Evolutionary conservation across 331 rosid species (phyloP).

Genomic region (Pyrus hybrid): DNA sequence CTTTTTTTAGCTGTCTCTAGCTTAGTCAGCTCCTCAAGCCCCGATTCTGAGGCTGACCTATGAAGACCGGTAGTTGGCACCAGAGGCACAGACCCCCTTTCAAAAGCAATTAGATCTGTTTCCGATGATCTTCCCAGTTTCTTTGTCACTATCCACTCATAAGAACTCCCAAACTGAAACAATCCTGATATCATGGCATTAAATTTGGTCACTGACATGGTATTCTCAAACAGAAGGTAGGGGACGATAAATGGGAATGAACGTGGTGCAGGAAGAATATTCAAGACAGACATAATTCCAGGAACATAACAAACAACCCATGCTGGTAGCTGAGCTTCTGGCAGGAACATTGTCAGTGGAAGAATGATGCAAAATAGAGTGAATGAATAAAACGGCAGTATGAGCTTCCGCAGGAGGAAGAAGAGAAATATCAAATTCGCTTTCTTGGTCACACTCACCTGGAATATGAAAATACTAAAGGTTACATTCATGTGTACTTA

Average conservation of each 20-base stretch:
- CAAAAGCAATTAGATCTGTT: constrained; percentile 67
- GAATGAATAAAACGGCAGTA: constrained; percentile 95
- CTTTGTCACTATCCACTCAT: constrained; percentile 96
- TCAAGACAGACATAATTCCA: constrained; percentile 78
- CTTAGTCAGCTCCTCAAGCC: constrained; percentile 68
- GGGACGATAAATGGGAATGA: constrained; percentile 93
- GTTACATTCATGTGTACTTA: not conserved
- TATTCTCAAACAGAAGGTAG: constrained; percentile 25
- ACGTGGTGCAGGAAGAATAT: constrained; percentile 81
- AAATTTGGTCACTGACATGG: constrained; percentile 90
- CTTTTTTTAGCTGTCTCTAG: constrained; percentile 58
- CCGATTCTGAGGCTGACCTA: constrained; percentile 82
- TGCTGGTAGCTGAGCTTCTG: constrained; percentile 96
- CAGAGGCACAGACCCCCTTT: constrained; percentile 63
- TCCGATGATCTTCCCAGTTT: constrained; percentile 96
- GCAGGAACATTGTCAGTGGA: constrained; percentile 96
- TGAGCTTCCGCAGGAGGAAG: constrained; percentile 92
- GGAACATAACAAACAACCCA: constrained; percentile 98
- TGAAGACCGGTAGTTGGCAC: constrained; percentile 39
- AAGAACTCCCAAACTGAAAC: constrained; percentile 82
- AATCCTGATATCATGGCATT: constrained; percentile 98
- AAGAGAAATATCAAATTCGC: constrained; percentile 80
- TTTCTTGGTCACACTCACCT: constrained; percentile 82
- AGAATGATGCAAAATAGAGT: constrained; percentile 98
- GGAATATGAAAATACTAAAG: constrained; percentile 21